Base-by-base conservation (phyloP, 140 eudicot species). In the Artemisia princeps region DNA sequence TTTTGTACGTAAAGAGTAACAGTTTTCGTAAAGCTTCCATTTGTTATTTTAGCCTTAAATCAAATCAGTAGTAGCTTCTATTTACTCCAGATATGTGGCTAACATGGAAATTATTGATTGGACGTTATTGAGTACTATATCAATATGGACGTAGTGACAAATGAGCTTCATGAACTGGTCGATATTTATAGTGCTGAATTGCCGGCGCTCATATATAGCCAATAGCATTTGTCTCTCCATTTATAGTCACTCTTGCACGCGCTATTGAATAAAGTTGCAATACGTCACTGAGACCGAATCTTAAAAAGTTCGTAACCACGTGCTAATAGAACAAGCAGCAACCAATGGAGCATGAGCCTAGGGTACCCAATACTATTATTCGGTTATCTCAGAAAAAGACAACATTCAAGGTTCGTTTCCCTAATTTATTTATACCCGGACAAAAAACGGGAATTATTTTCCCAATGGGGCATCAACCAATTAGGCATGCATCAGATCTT, bases 181-280 rank as follows among this genome's bases (percentile, higher is more conserved):
- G 42, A 33, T 33, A 33, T 33, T 33, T 11, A 48, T 11, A 48
- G 14, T 48, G 52, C 14, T 44, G 6, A 72, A 54, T 10, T 44
- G 30, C 37, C 45, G 6, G 28, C 19, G 52, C 20, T 60, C 69
- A 20, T 45, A 33, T 14, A 62, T 62, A 53, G 9, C 22, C 68
- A 42, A 26, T 62, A 42, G 17, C 49, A 11, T 62, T 62, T 64
- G 19, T 72, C 64, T 62, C 69, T 51, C 49, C 49, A 49, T 24
- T 71, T n/a, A 63, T 52, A 24, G 6, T 54, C 46, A 52, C 52
- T 42, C 55, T 72, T 63, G 64, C 50, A 72, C 44, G 60, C 4
- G 57, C 42, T 64, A 45, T 65, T 44, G 7, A 5, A 52, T 12
- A 56, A 55, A 26, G 30, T 16, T 55, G 60, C 40, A 64, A 42